A percentile compares a stretch with the other conserved stretches of the same genome.
Evolutionary conservation across 129 eudicot genomes (phyloP).

Genomic region (Flaveria trinervia): DNA sequence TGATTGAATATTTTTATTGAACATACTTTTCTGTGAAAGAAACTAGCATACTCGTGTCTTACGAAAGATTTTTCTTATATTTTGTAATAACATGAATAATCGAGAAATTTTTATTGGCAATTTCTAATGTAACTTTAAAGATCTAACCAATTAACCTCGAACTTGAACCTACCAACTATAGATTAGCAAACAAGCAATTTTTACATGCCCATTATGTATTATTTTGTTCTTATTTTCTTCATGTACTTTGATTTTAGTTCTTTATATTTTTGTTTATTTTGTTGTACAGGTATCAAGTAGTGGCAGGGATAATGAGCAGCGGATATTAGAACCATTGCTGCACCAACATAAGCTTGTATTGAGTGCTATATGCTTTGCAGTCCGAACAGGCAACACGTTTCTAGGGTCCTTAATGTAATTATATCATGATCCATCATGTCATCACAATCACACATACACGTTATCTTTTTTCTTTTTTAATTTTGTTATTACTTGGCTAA

Average conservation of each 20-base stretch:
- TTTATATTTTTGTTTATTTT: neutral
- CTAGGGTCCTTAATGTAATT: conserved; percentile 74
- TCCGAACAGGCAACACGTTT: conserved; percentile 92
- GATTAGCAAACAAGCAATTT: too few species aligned
- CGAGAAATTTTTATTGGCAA: too few species aligned
- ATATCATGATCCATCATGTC: conserved; percentile 3
- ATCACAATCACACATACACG: neutral
- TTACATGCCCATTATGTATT: too few species aligned
- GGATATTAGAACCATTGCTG: conserved; percentile 73
- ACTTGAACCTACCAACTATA: too few species aligned
- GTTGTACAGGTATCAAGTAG: conserved; percentile 72
- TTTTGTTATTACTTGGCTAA: conserved; percentile 6
- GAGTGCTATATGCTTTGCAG: conserved; percentile 82
- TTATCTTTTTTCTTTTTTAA: neutral
- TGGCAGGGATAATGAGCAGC: conserved; percentile 88
- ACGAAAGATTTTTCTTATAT: too few species aligned
- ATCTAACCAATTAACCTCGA: too few species aligned
- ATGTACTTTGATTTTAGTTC: neutral
- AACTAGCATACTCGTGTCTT: too few species aligned
- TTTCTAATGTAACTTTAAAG: too few species aligned
- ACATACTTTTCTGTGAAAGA: too few species aligned
- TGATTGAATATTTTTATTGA: too few species aligned
- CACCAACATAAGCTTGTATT: conserved; percentile 70
- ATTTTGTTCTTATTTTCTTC: neutral
- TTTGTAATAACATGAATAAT: too few species aligned